Evolutionary conservation across 208 protist species (phyloP).

Genomic region (Leishmania gerbilli): DNA sequence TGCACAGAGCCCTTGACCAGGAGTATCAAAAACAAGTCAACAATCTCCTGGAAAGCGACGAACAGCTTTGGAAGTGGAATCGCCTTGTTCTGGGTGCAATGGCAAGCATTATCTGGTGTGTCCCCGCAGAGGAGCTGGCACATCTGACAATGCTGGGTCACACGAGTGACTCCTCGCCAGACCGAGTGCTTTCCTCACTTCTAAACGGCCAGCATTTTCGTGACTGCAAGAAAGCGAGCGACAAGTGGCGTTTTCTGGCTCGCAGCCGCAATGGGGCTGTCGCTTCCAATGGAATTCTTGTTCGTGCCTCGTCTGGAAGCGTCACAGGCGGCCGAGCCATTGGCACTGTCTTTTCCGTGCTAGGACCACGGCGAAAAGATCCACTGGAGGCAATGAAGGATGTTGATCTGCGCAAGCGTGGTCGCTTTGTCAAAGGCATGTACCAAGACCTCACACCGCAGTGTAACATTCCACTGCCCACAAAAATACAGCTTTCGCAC

Average conservation of each 20-base stretch:
- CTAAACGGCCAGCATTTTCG: conserved; percentile 48
- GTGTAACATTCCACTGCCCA: conserved; percentile 76
- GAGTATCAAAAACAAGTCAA: conserved; percentile 60
- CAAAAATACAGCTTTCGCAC: conserved; percentile 78
- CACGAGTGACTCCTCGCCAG: conserved; percentile 30
- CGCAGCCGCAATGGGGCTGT: conserved; percentile 74
- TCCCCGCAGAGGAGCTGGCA: conserved; percentile 56
- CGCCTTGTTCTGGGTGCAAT: conserved; percentile 60
- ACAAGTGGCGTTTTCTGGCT: conserved; percentile 77
- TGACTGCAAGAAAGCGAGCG: conserved; percentile 71
- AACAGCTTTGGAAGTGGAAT: conserved; percentile 88
- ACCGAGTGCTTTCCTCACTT: conserved; percentile 38
- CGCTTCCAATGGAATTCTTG: conserved; percentile 81
- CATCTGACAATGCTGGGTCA: conserved; percentile 51
- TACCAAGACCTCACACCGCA: conserved; percentile 48
- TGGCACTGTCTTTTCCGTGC: conserved; percentile 69
- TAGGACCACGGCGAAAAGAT: conserved; percentile 68
- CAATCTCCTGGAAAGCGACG: conserved; percentile 74
- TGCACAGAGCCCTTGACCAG: conserved; percentile 15
- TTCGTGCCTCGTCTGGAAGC: conserved; percentile 36
- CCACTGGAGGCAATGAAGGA: conserved; percentile 74
- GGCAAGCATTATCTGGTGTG: conserved; percentile 57
- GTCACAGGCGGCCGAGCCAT: conserved; percentile 45
- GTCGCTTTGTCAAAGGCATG: conserved; percentile 81
- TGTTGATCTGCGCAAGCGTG: conserved; percentile 79